Base-by-base conservation (phyloP, 2,329 filamentous ascomycete genomes). In the Chaetomium sp. region DNA sequence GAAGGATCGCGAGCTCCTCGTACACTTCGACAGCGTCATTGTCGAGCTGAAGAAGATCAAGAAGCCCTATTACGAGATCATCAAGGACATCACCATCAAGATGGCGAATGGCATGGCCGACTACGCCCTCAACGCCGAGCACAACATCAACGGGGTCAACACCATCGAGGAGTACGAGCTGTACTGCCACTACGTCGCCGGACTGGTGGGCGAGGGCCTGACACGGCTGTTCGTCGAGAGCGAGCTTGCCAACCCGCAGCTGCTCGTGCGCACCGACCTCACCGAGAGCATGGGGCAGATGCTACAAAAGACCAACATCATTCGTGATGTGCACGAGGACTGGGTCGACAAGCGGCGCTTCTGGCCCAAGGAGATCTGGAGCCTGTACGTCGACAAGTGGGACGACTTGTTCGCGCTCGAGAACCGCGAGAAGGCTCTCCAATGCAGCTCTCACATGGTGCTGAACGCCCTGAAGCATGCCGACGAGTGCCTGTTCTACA, bases 41-140 rank as follows among this genome's bases (percentile, higher is more conserved):
- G 81, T 85, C 64, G 94, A 99, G 82, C 91, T 94, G 78, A 92
- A 91, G 81, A 90, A 91, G 78, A 82, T 97, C 78, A 96, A 97
- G 82, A 86, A 88, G 57, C 86, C 85, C 63, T 98, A 99, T 80
- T 86, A 85, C 77, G 85, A 83, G 7, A 93, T 98, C 74, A 95
- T 99, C 78, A 89, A 90, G 78, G 94, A 98, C 72, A 97, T 98
- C 74, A 92, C 93, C 35, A 82, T 88, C 74, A 91, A 92, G 80
- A 99, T 99, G 95, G 94, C 93, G 69, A 93, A 98, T 74, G 95
- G 95, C 71, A 99, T 99, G 95, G 95, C 95, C 31, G 94, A 99
- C 79, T 99, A 96, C 76, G 91, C 87, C 49, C 83, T 90, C 70
- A 95, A 96, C 72, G 89, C 91, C 16, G 91, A 95, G 72, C 85